Base-by-base conservation (phyloP, 495 filamentous ascomycete species). In the Apiosordaria backusii region DNA sequence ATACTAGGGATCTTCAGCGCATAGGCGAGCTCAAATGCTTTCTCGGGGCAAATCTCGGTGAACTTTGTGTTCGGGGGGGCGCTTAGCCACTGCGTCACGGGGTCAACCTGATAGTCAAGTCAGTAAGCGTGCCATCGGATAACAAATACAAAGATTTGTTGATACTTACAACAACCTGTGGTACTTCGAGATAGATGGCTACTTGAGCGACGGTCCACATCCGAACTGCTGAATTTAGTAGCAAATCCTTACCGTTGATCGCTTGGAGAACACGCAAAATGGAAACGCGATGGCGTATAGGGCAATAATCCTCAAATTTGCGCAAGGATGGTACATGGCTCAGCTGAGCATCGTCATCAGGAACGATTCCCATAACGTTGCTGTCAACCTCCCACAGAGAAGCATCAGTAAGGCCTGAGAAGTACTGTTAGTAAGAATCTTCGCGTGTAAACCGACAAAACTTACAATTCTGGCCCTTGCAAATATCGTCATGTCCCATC, bases 171-270 rank as follows among this genome's bases (percentile, higher is more conserved):
- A 82, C 74, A 21, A 79, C 65, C 26, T 66, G 60, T 0, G 81
- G 78, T 21, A 88, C 80, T 1, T 86, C 81, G 22, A 87, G 80
- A 59, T 85, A 73, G 22, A 85, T 85, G 22, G 87, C 87, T 3
- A 90, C 73, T 9, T 80, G 83, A 18, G 85, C 85, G 18, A 87
- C 82, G 0, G 86, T 88, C 82, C 85, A 89, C 58, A 88, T 71
- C 25, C 88, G 86, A 50, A 83, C 77, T n/a, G 88, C 87, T 0
- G 87, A 89, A 68, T 90, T 83, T n/a, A 90, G 72, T 2, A 78
- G 72, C 1, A 86, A 76, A 53, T 78, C 75, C 0, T 80, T 60
- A 16, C 81, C 83, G 60, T 84, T 77, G 29, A 89, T 77, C 26
- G 78, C 81, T 65, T 80, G 75, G 15, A 90, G 75, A 4, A 90